phyloP scores from a whole-genome alignment of 75 land plant species.

The Azolla pinnata region DNA sequence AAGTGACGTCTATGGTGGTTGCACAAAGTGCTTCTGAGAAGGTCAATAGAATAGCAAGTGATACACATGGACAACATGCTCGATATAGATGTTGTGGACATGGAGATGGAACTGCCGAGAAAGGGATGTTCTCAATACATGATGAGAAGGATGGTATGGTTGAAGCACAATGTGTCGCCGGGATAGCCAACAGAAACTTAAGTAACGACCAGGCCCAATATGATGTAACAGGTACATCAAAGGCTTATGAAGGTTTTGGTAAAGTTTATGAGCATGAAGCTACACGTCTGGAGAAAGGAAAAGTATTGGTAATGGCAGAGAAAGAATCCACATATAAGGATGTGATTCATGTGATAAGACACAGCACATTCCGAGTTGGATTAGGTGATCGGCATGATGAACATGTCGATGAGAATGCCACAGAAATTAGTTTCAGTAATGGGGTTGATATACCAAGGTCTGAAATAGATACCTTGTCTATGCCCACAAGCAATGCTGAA shows the following conservation, averaged over 20 bases:
- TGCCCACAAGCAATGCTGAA: neutral
- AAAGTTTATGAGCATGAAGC: too few relatives aligned
- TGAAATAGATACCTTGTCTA: neutral
- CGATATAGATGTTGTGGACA: too few relatives aligned
- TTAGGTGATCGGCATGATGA: slow-evolving; percentile 13
- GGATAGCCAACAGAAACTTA: too few relatives aligned
- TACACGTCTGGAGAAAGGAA: too few relatives aligned
- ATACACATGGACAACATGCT: too few relatives aligned
- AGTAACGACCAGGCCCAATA: too few relatives aligned
- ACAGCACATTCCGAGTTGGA: slow-evolving; percentile 28
- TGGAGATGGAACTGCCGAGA: slow-evolving; percentile 40
- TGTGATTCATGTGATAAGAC: slow-evolving; percentile 29
- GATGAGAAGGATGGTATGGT: too few relatives aligned
- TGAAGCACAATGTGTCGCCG: too few relatives aligned
- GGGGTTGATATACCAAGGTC: slow-evolving; percentile 1
- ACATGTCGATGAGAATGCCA: neutral
- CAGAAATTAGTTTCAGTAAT: neutral
- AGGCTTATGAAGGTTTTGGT: too few relatives aligned
- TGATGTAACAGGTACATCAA: too few relatives aligned
- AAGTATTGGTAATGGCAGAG: too few relatives aligned
- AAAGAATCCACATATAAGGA: slow-evolving; percentile 16
- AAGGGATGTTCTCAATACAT: slow-evolving; percentile 38
- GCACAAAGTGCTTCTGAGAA: neutral
- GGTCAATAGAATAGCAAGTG: neutral
- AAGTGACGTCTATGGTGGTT: too few relatives aligned